These are phyloP conservation scores for Mycena albidolilacea DNA, from an alignment of 768 basidiomycete species.

Conservation along the genomic window DNA sequence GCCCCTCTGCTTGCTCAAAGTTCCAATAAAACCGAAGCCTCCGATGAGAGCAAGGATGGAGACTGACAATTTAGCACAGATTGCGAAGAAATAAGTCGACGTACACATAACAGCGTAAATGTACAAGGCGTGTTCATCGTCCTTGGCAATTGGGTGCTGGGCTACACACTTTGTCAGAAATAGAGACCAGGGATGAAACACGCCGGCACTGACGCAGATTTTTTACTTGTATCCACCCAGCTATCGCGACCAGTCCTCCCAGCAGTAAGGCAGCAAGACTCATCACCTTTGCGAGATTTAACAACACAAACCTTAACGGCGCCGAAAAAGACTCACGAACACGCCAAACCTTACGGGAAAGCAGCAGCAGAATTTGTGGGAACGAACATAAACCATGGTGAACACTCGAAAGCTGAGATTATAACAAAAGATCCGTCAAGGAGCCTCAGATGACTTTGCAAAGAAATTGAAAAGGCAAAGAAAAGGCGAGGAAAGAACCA, in stretches of 20 bases:
- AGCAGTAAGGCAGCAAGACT: constrained; percentile 58
- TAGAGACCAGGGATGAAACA: constrained; percentile 1
- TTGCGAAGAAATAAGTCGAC: background rate
- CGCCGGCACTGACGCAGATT: constrained; percentile 56
- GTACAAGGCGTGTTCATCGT: constrained; percentile 61
- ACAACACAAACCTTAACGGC: constrained; percentile 9
- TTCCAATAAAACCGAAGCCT: constrained; percentile 65
- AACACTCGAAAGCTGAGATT: constrained; percentile 41
- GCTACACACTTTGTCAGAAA: constrained; percentile 39
- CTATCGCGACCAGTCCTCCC: constrained; percentile 60
- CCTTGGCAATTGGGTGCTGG: constrained; percentile 52
- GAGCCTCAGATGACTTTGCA: constrained; percentile 34
- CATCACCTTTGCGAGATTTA: constrained; percentile 52
- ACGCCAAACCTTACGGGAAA: constrained; percentile 77
- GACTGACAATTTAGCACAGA: background rate
- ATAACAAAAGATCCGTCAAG: constrained; percentile 35
- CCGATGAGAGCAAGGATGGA: constrained; percentile 62
- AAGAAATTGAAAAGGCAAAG: constrained; percentile 23
- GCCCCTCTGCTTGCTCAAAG: constrained; percentile 56
- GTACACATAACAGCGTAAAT: constrained; percentile 62
- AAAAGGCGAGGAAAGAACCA: constrained; percentile 30
- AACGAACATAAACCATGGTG: constrained; percentile 66
- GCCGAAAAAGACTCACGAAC: constrained; percentile 56
- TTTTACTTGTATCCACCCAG: constrained; percentile 63
- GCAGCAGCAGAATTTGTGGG: constrained; percentile 75